Percentiles rank a stretch among this genome's conserved stretches.
Evolutionary conservation across 208 protist genomes (phyloP).

Genomic region (Blastocrithidia nonstop): DNA sequence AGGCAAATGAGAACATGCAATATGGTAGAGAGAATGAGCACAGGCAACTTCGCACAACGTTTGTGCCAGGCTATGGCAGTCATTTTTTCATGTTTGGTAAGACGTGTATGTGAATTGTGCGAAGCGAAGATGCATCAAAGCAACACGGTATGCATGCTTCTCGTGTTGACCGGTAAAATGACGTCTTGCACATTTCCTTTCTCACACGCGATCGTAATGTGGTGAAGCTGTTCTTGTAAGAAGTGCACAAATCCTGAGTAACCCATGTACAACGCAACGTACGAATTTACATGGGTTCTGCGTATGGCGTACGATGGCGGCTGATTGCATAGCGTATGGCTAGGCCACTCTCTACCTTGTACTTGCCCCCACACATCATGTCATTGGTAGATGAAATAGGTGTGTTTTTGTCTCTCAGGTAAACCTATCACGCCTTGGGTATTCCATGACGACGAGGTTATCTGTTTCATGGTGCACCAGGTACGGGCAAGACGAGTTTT

Average conservation of each 20-base stretch:
- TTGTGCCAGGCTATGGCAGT: slow-evolving; percentile 74
- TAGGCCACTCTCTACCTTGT: slow-evolving; percentile 59
- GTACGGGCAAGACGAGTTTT: slow-evolving; percentile 90
- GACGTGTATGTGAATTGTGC: slow-evolving; percentile 55
- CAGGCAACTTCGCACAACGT: slow-evolving; percentile 8
- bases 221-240: slow-evolving; percentile 33
- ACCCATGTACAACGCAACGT: slow-evolving; percentile 32
- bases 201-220: slow-evolving; percentile 39
- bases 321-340: slow-evolving; percentile 40
- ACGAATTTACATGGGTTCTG: slow-evolving; percentile 42
- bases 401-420: slow-evolving; percentile 57
- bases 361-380: slow-evolving; percentile 28
- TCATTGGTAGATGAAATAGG: slow-evolving; percentile 57
- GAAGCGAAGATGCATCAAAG: slow-evolving; percentile 53
- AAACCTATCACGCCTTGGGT: slow-evolving; percentile 81
- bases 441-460: slow-evolving; percentile 92
- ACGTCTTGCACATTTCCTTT: slow-evolving; percentile 25
- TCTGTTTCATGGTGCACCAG: slow-evolving; percentile 88
- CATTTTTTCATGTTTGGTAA: slow-evolving; percentile 45
- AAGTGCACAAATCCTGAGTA: slow-evolving; percentile 35
- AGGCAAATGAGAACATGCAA: slow-evolving; percentile 3
- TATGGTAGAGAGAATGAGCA: slow-evolving; percentile 3
- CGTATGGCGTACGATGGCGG: slow-evolving; percentile 43
- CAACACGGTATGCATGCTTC: slow-evolving; percentile 12
- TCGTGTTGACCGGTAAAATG: slow-evolving; percentile 2